phyloP scores from a whole-genome alignment of 768 basidiomycete species.

The Cystofilobasidium capitatum region DNA sequence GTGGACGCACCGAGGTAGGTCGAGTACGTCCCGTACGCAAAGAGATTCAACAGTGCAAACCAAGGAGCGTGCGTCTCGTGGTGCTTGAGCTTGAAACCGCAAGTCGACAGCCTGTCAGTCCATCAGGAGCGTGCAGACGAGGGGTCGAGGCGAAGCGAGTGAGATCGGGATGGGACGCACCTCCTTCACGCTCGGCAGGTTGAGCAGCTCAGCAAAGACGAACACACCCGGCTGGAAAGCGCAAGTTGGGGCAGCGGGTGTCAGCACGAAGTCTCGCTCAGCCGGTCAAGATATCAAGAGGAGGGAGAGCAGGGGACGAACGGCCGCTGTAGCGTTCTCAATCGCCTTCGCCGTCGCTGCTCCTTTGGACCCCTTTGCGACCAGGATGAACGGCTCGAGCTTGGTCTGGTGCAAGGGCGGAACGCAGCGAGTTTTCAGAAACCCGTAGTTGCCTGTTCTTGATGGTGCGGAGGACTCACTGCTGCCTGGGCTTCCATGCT shows the following conservation, averaged over 20 bases:
- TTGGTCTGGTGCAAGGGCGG: neutral
- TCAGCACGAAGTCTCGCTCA: constrained; percentile 8
- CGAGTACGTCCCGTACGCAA: constrained; percentile 76
- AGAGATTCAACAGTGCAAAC: constrained; percentile 64
- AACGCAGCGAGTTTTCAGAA: neutral
- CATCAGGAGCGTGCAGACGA: neutral
- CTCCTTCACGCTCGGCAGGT: constrained; percentile 72
- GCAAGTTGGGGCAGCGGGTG: neutral
- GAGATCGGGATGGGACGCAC: constrained; percentile 41
- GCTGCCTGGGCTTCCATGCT: neutral
- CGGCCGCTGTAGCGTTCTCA: constrained; percentile 71
- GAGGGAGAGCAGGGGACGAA: constrained; percentile 26
- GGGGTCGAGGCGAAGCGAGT: too few species aligned
- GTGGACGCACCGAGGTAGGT: constrained; percentile 62
- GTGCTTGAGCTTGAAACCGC: constrained; percentile 51
- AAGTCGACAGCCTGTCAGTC: too few species aligned
- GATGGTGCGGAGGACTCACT: neutral
- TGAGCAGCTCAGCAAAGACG: constrained; percentile 80
- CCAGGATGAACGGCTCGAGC: constrained; percentile 23
- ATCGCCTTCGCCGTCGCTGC: constrained; percentile 77
- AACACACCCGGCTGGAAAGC: constrained; percentile 76
- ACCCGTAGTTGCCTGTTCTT: neutral
- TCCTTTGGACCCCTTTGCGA: constrained; percentile 77
- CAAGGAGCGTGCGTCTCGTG: constrained; percentile 56
- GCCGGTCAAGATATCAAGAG: neutral